Base-by-base conservation (phyloP, 2,329 filamentous ascomycete genomes). In the Trichoderma aggressivum region DNA sequence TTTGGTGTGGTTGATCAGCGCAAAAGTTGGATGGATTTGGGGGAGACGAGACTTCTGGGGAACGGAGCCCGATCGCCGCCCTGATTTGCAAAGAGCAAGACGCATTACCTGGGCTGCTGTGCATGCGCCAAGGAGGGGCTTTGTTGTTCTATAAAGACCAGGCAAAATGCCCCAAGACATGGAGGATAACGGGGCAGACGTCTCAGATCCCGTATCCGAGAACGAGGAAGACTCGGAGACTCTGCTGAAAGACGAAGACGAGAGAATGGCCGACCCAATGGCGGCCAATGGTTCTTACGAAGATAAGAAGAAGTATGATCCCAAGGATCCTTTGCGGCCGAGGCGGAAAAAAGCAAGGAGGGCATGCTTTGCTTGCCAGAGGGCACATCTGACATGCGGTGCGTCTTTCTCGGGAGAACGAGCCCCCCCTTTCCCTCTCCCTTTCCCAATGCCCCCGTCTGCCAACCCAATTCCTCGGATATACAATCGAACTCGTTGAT, bases 371-470 rank as follows among this genome's bases (percentile, higher is more conserved):
- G 95, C 96, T 74, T 99, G 96, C 82, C 96, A 99, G 84, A 88
- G 95, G 82, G 96, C 96, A 74, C 96, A 99, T 87, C 85, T 99
- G 80, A 99, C 96, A 75, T 99, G 96, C 85, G 95, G 96, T 98
- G 92, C 88, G 94, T 90, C 74, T 71, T 70, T 43, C 32, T 30
- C 18, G 43, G 43, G 39, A 18, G 21, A 34, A 26, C 7, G 24
- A 34, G 11, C 7, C 4, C 18, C 1, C 18, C 26, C 2, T 30
- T 8, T 26, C 7, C 18, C n/a, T 28, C 12, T n/a, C n/a, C 26
- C 2, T 43, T 66, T 28, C 24, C 30, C 18, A n/a, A 55, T 8
- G 28, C 21, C 21, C 12, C 7, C 8, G 30, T 55, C 12, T 65
- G 16, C 16, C 30, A 34, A 50, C 0, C 21, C 30, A 21, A 14